A percentile compares a stretch with the other conserved stretches of the same genome.
phyloP scores from a whole-genome alignment of 202 grass and related monocot genomes.

The Carex sylvatica region DNA sequence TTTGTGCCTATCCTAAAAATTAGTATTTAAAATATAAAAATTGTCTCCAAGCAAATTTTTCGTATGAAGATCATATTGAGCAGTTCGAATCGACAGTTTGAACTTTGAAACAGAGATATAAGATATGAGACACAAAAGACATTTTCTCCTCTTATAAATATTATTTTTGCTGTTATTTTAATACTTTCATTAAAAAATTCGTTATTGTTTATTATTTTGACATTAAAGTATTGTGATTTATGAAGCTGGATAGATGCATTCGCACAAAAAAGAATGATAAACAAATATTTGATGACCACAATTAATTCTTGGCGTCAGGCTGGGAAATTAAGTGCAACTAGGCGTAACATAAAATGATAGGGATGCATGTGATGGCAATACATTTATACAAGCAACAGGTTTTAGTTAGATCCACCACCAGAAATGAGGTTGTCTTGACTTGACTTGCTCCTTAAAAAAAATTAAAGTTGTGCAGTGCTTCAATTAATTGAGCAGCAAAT shows the following conservation, averaged over 20 bases:
- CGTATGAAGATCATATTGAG: too few relatives aligned
- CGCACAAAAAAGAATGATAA: neutral
- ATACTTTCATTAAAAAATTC: too few relatives aligned
- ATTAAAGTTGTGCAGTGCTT: too few relatives aligned
- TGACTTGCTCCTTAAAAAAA: slow-evolving; percentile 26
- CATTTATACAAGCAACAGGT: neutral
- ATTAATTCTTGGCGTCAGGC: neutral
- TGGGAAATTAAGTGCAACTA: slow-evolving; percentile 8
- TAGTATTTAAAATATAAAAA: too few relatives aligned
- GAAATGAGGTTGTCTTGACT: slow-evolving; percentile 17
- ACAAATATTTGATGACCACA: neutral
- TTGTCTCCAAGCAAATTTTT: too few relatives aligned
- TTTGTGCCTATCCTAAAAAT: too few relatives aligned
- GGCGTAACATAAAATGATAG: neutral
- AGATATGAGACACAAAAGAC: too few relatives aligned
- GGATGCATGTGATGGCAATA: slow-evolving; percentile 20
- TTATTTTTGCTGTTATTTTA: neutral
- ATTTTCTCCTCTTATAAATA: neutral
- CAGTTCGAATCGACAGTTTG: too few relatives aligned
- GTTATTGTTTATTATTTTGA: neutral
- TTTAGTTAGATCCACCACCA: slow-evolving; percentile 28
- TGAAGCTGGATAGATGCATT: neutral
- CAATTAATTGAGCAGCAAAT: slow-evolving; percentile 19
- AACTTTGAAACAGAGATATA: too few relatives aligned
- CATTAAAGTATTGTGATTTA: neutral